A percentile compares a stretch with the other conserved stretches of the same genome.
Conservation (phyloP, 352 stramenopile species). For the Pythium utonaiense region DNA sequence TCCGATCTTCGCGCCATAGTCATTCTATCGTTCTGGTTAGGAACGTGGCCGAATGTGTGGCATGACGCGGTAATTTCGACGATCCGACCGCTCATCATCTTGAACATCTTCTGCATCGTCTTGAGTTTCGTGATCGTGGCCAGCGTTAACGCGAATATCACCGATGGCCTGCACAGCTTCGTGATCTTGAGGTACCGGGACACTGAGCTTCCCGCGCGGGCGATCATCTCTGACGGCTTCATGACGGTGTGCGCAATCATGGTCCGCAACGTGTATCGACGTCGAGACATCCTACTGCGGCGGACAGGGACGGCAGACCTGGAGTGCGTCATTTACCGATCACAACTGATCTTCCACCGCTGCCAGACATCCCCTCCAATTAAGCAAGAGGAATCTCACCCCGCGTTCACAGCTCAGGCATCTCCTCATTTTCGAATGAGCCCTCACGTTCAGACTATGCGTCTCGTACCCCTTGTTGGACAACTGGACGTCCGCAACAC, state of each 20-base stretch:
- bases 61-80: constrained; percentile 7
- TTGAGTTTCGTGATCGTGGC: neutral
- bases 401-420: too few relatives aligned
- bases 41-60: constrained; percentile 10
- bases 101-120: constrained; percentile 9
- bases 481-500: too few relatives aligned
- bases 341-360: neutral
- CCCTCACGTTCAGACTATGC: too few relatives aligned
- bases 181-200: constrained; percentile 6
- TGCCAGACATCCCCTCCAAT: too few relatives aligned
- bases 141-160: constrained; percentile 1
- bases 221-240: constrained; percentile 1
- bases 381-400: too few relatives aligned
- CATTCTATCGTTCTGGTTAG: neutral
- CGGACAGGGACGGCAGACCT: neutral
- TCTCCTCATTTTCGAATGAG: too few relatives aligned
- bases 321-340: constrained; percentile 17
- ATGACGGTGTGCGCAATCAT: constrained; percentile 5
- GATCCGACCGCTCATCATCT: constrained; percentile 5
- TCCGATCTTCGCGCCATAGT: neutral
- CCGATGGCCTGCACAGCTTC: constrained; percentile 8
- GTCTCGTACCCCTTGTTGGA: too few relatives aligned
- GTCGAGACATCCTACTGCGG: neutral
- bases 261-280: constrained; percentile 14
- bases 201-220: neutral